phyloP scores from a whole-genome alignment of 768 basidiomycete species.

The Rhizopogon vesiculosus region DNA sequence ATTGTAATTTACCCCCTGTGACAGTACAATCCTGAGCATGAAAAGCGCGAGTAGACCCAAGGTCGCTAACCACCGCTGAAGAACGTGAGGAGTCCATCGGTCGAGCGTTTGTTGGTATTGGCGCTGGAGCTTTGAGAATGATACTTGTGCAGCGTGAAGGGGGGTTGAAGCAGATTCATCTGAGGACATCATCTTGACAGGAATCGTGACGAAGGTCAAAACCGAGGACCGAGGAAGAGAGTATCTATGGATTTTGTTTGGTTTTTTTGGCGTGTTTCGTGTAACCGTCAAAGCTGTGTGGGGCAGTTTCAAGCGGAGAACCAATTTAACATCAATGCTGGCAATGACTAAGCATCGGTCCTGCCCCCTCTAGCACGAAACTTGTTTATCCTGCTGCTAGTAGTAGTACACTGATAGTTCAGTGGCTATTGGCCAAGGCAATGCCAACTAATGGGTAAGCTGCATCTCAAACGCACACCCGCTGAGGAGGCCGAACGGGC shows the following conservation, averaged over 20 bases:
- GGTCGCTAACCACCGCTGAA: conserved; percentile 87
- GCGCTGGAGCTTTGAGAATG: conserved; percentile 47
- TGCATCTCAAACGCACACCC: conserved; percentile 60
- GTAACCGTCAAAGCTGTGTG: background rate
- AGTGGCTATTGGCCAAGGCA: background rate
- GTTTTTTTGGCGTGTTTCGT: conserved; percentile 2
- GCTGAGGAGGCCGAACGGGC: conserved; percentile 49
- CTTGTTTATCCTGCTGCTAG: background rate
- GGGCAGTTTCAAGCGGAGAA: background rate
- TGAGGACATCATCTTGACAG: conserved; percentile 27
- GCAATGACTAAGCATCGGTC: conserved; percentile 4
- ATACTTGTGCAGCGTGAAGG: conserved; percentile 22
- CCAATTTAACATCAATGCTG: background rate
- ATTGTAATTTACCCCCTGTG: conserved; percentile 74
- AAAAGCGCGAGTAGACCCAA: conserved; percentile 70
- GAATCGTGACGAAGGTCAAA: conserved; percentile 5
- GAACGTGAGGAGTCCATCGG: conserved; percentile 82
- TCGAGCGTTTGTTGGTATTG: conserved; percentile 89
- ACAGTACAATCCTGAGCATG: conserved; percentile 76
- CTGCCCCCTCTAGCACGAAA: background rate
- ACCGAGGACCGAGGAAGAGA: background rate
- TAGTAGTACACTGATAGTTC: background rate
- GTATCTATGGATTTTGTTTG: conserved; percentile 1
- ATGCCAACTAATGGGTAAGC: conserved; percentile 34
- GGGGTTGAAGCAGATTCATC: conserved; percentile 25